Conservation (phyloP, 495 filamentous ascomycete genomes). For the Penicillium lividum region DNA sequence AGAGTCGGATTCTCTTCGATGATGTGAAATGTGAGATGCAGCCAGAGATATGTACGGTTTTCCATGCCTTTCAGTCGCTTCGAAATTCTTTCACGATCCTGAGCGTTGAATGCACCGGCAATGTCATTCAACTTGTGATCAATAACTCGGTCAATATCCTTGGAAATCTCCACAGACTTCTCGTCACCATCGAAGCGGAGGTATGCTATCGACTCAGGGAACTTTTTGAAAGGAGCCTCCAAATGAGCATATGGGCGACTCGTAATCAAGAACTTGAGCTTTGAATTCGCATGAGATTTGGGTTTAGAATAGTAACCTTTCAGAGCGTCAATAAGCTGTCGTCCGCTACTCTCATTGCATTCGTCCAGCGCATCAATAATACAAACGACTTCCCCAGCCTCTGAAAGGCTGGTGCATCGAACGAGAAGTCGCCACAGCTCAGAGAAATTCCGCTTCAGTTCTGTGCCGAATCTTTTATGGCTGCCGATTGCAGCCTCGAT, state of each 20-base stretch:
- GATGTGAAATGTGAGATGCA: slow-evolving; percentile 35
- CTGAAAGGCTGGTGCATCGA: slow-evolving; percentile 12
- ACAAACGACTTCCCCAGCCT: slow-evolving; percentile 45
- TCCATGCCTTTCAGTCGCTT: slow-evolving; percentile 34
- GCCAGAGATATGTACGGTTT: slow-evolving; percentile 10
- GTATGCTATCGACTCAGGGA: slow-evolving; percentile 14
- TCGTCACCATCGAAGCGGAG: slow-evolving; percentile 34
- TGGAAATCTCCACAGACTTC: slow-evolving; percentile 28
- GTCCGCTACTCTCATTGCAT: slow-evolving; percentile 16
- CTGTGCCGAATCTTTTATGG: slow-evolving; percentile 31
- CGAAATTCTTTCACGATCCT: slow-evolving; percentile 16
- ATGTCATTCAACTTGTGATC: slow-evolving; percentile 23
- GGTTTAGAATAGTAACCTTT: neutral
- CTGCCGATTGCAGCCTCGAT: neutral
- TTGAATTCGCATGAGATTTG: neutral
- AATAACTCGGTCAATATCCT: slow-evolving; percentile 43
- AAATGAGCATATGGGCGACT: slow-evolving; percentile 39
- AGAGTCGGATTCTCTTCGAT: slow-evolving; percentile 23
- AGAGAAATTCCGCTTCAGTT: slow-evolving; percentile 16
- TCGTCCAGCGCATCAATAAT: slow-evolving; percentile 48
- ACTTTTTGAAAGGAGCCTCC: slow-evolving; percentile 21
- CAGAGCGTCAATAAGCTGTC: neutral
- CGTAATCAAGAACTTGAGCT: slow-evolving; percentile 37
- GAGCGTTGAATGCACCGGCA: neutral
- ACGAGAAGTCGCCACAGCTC: slow-evolving; percentile 45